Percentiles rank a stretch among this genome's conserved stretches.
Conservation (phyloP, 805 yeast genomes). For the Kodamaea restingae region DNA sequence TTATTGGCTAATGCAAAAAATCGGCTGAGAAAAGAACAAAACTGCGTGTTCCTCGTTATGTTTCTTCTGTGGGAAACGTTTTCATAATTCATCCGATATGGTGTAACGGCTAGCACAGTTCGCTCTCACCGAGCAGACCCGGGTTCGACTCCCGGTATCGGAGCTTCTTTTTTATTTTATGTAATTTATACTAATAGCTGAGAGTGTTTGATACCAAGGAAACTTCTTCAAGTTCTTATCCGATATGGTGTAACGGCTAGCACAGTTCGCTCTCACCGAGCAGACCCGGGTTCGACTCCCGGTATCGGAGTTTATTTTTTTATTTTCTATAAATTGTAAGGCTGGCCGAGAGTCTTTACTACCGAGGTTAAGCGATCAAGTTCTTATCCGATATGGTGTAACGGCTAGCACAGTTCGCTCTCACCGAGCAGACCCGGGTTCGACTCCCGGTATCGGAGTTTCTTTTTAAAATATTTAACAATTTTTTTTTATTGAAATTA, state of each 20-base stretch:
- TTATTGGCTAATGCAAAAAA: not conserved
- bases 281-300: slow-evolving; percentile 86
- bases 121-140: slow-evolving; percentile 83
- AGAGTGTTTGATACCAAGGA: no score
- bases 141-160: slow-evolving; percentile 89
- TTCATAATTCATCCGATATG: slow-evolving; percentile 49
- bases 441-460: slow-evolving; percentile 82
- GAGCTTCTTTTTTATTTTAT: slow-evolving; percentile 31
- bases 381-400: slow-evolving; percentile 72
- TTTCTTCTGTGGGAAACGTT: no score
- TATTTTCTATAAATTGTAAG: no score
- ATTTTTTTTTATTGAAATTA: no score
- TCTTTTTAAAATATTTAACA: no score
- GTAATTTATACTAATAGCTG: no score
- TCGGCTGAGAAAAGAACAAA: no score
- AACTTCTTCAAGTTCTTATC: no score
- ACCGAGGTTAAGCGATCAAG: no score
- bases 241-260: slow-evolving; percentile 70
- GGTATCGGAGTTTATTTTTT: slow-evolving; percentile 56
- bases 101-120: slow-evolving; percentile 82
- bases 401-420: slow-evolving; percentile 83
- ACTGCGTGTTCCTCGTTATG: no score
- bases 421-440: slow-evolving; percentile 84
- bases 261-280: slow-evolving; percentile 84
- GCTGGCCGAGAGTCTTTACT: no score